Evolutionary conservation across 768 basidiomycete species (phyloP), one percentile per base, ranked within the genome.

Genomic region (Tephrocybe sp.): DNA sequence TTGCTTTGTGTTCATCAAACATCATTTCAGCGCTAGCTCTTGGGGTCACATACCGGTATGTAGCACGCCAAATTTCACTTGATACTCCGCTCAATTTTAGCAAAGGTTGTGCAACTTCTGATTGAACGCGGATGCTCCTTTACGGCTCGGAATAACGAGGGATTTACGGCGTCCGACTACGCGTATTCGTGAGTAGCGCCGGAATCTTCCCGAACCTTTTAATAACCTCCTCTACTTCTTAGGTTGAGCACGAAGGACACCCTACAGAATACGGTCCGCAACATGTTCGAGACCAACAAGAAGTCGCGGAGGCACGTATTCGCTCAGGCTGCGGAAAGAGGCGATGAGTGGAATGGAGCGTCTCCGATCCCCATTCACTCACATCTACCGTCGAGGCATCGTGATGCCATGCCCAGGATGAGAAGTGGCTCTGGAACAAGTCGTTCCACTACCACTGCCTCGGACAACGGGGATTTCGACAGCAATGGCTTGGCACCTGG

Each of bases 101-200:
- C 20, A 3, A 18, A 92, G 83, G 80, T 92, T 38, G 86, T 96
- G 5, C 90, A 90, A 68, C 69, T 93, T 14, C 76, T 98, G 41
- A 90, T 98, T 53, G 91, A 94, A 65, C 78, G 90, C 53, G 93
- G 95, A 0, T 95, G 92, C 61, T 86, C 87, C 61, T 91, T 84
- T 65, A 73, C 81, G 23, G 86, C 85, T 18, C 81, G 87, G 56
- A 98, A 98, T 65, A 93, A 93, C 53, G 84, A 91, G 55, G 93
- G 93, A 0, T 97, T 93, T 65, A 91, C 90, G 9, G 87, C 95
- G 9, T 85, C 86, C 0, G 95, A 98, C 70, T 97, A 95, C 67
- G 92, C 94, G 14, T 97, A 91, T 66, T 90, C 89, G 82, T 90
- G 63, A 53, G 86, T 77, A 30, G 39, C 48, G 36, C 49, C 12